Conservation (phyloP, 257 asterid species). For the Salvia rosmarinus region DNA sequence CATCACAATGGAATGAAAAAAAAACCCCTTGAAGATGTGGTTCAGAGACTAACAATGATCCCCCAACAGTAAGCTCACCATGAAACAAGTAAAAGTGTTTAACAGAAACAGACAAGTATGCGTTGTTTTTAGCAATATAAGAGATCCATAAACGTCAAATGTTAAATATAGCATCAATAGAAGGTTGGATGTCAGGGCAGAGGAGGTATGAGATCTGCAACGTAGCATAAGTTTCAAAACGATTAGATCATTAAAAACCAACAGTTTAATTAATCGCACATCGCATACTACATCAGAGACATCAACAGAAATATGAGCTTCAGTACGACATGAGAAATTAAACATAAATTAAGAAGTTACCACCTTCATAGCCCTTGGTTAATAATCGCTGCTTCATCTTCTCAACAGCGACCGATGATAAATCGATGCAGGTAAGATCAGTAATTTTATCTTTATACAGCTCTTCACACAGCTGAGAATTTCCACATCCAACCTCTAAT, state of each 20-base stretch:
- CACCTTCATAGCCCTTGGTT: constrained; percentile 79
- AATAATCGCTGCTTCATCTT: constrained; percentile 75
- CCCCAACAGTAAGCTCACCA: background rate
- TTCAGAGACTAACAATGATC: background rate
- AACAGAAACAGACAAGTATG: background rate
- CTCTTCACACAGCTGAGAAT: constrained; percentile 84
- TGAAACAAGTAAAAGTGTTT: background rate
- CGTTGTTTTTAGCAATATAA: background rate
- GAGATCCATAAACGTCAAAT: background rate
- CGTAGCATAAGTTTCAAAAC: background rate
- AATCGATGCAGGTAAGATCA: constrained; percentile 86
- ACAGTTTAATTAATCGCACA: background rate
- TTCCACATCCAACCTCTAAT: constrained; percentile 95
- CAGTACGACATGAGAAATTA: background rate
- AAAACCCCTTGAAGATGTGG: no score
- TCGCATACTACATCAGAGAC: constrained; percentile 4
- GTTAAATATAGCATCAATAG: background rate
- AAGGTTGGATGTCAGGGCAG: background rate
- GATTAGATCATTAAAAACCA: background rate
- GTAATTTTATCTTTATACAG: constrained; percentile 77
- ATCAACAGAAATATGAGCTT: background rate
- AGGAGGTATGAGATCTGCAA: background rate
- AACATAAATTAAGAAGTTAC: background rate
- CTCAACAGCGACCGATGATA: constrained; percentile 85
- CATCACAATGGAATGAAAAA: background rate